Evolutionary conservation across 148 eudicot species (phyloP), one percentile per base, ranked within the genome.

Genomic region (Talinum fruticosum): DNA sequence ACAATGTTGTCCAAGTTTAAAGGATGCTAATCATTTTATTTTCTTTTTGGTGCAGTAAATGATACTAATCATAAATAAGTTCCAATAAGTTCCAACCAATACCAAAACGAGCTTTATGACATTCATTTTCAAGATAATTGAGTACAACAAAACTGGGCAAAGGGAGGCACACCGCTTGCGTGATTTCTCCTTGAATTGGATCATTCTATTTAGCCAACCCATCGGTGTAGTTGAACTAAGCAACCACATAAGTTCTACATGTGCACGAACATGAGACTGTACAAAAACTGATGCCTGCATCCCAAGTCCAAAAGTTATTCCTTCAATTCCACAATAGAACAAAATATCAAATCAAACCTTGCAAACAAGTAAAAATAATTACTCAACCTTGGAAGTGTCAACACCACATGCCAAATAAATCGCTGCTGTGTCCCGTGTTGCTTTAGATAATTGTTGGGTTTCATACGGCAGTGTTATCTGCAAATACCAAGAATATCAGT

Each of bases 211-310:
- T 51, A 96, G 87, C 99, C 99, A 92, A 84, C 99, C 98, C 79
- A 96, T 91, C 47, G 99, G 99, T 23, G 98, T 93, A 45, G 92
- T 85, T 71, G 98, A 88, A 86, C 99, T 96, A 79, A 96, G 86
- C 74, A 93, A 68, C 99, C 99, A 96, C 97, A 96, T 93, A 78
- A 96, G 84, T 77, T 96, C 99, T 45, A 85, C 95, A 84, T 96
- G 99, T 53, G 99, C 98, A 77, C 92, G 97, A 65, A 96, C 99
- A 88, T 93, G 98, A 73, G 99, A 96, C 80, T 96, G 99, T 83
- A 96, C 97, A 85, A 96, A 96, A 70, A 96, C 88, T 80, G 96
- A 86, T 59, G 99, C 98, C 98, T 96, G 84, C 78, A 79, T 37
- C 71, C 59, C 72, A 76, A 41, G 33, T 53, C 47, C 33, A 67